Conservation (phyloP, 805 yeast species). For the Barnettozyma siamensis region DNA sequence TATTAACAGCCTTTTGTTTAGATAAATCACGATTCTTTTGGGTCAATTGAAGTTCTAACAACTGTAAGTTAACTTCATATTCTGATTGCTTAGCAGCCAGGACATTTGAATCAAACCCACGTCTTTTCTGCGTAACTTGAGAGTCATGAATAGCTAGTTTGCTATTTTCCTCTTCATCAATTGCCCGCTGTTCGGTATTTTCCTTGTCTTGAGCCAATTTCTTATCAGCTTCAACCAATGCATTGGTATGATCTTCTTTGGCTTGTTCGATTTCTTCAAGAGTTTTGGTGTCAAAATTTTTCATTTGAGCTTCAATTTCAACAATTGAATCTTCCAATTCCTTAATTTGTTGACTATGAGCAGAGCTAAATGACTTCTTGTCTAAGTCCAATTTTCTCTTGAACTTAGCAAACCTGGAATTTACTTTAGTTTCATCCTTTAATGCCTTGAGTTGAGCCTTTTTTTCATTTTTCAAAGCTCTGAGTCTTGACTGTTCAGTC, state of each 20-base stretch:
- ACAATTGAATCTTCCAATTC: constrained; percentile 20
- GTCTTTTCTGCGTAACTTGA: constrained; percentile 19
- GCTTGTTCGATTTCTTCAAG: constrained; percentile 18
- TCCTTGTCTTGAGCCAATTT: constrained; percentile 18
- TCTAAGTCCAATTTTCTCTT: constrained; percentile 24
- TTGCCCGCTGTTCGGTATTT: constrained; percentile 13
- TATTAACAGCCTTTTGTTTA: constrained; percentile 15
- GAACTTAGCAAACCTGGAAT: constrained; percentile 23
- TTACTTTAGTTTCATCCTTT: constrained; percentile 22
- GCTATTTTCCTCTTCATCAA: constrained; percentile 14
- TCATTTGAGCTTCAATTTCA: constrained; percentile 17
- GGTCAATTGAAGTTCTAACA: constrained; percentile 19
- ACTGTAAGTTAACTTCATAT: constrained; percentile 20
- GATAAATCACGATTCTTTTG: constrained; percentile 23
- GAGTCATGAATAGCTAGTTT: constrained; percentile 15
- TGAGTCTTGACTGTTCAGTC: constrained; percentile 20
- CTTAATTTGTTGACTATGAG: constrained; percentile 15
- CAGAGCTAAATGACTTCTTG: constrained; percentile 14
- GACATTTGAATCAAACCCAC: constrained; percentile 21
- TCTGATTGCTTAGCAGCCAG: constrained; percentile 24
- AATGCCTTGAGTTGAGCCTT: constrained; percentile 21
- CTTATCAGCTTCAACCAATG: constrained; percentile 16
- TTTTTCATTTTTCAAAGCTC: constrained; percentile 22
- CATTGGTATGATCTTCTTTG: constrained; percentile 11
- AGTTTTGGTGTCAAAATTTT: constrained; percentile 18